phyloP scores from a whole-genome alignment of 2,329 filamentous ascomycete genomes.

The Fusarium irregulare region DNA sequence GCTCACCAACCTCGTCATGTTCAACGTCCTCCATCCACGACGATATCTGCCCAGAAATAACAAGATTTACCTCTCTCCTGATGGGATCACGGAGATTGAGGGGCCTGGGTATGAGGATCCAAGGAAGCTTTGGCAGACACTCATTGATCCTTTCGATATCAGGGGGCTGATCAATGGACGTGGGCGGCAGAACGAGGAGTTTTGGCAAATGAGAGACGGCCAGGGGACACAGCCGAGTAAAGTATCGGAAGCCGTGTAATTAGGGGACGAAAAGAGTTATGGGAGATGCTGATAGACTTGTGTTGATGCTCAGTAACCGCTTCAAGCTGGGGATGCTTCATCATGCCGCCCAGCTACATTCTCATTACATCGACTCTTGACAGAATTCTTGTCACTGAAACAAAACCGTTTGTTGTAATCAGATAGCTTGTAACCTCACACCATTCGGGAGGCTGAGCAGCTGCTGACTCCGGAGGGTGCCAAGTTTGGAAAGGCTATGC shows the following conservation, averaged over 20 bases:
- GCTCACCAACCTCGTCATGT: constrained; percentile 61
- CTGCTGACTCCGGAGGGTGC: background rate
- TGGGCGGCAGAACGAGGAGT: constrained; percentile 48
- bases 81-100: constrained; percentile 61
- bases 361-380: background rate
- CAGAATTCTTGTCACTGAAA: background rate
- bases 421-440: background rate
- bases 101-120: constrained; percentile 63
- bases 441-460: background rate
- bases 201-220: constrained; percentile 49
- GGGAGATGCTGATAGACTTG: background rate
- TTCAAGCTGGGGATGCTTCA: background rate
- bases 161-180: constrained; percentile 49
- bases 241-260: constrained; percentile 5
- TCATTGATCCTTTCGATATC: constrained; percentile 57
- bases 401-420: background rate
- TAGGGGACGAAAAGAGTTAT: background rate
- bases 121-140: constrained; percentile 56
- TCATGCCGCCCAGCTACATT: background rate
- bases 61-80: constrained; percentile 61
- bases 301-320: background rate
- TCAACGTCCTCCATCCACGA: constrained; percentile 64
- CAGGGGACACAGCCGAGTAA: constrained; percentile 1
- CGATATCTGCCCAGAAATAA: constrained; percentile 61
- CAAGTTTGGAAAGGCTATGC: background rate